Evolutionary conservation across 495 filamentous ascomycete genomes (phyloP), one percentile per base, ranked within the genome.

Genomic region (Antarctomyces pellizariae): DNA sequence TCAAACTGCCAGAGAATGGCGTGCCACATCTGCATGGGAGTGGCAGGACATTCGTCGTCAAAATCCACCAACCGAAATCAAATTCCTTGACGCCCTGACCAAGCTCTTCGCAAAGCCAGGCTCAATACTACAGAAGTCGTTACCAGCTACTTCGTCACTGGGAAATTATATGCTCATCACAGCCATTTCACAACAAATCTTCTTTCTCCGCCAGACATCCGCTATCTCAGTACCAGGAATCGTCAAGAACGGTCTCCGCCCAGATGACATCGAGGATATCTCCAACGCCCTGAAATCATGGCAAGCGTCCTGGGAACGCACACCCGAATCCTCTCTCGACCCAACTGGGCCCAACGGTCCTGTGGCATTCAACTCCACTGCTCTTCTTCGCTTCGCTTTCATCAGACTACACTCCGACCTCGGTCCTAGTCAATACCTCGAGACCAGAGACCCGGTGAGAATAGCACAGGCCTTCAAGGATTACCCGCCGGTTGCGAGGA

Each of bases 101-200:
- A 40, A 49, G 24, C 34, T 64, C 14, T 50, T 67, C 20, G 54
- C 49, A 16, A 49, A 50, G 7, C 36, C 49, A 0, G 38, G 9
- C n/a, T 20, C 50, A 1, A n/a, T n/a, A n/a, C n/a, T n/a, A n/a
- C 56, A 62, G 30, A 48, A 45, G 9, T 52, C 56, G 8, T 56
- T 55, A 2, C 46, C 62, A 5, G 56, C 60, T 34, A 53, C 46
- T 40, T 69, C 69, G 5, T 65, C 67, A 0, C 50, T 75, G 0
- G 70, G 69, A 9, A 67, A 67, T 33, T 74, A 74, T 33, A 56
- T 69, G 3, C 56, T 75, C 3, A 72, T 77, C 18, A 62, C 71
- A 34, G 70, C 67, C 0, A 45, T 77, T 27, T 55, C 74, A 8
- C 71, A 77, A 34, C 64, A 72, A 24, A 73, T 77, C 14, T 75